Base-by-base conservation (phyloP, 352 stramenopile species). In the Pythium angustatum region DNA sequence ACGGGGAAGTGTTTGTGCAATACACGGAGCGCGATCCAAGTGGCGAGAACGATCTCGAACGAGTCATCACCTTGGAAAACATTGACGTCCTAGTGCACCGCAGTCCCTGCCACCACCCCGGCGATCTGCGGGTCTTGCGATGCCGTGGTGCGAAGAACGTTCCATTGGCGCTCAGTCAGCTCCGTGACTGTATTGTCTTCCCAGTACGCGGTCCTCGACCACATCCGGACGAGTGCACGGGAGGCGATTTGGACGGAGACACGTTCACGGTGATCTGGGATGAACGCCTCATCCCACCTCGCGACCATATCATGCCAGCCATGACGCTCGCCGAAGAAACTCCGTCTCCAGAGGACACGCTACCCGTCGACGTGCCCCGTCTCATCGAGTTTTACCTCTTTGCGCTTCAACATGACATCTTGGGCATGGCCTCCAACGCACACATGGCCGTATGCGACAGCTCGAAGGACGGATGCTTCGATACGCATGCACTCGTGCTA, bases 231-330 rank as follows among this genome's bases (percentile, higher is more conserved):
- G 86, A 91, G 66, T 93, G 84, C 63, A 89, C 85, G 10, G 85
- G 87, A 14, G 85, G 87, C 11, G 87, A 95, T 60, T 75, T 95
- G 30, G 85, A 95, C 33, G 87, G 87, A 7, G 87, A 95, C 22
- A 70, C 88, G 27, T 95, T 90, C 60, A 80, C 85, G 6, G 81
- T 91, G 9, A 91, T 95, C 65, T 95, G 87, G 87, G 87, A 95
- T 53, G 49, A 88, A 26, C 71, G 76, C 0, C 73, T 95, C 17
- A 79, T 95, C 51, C 87, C 85, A 15, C 56, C 47, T 12, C 71
- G 62, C 48, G 45, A 75, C 15, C 62, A 84, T 52, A 63, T 85
- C 7, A 53, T 79, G 4, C 64, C 73, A 36, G 73, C 83, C 15
- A 91, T 90, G 82, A 33, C 43, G 6, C 84, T 83, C 53, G 65